Evolutionary conservation across 306 rosid species (phyloP).

Genomic region (Medicago ruthenica): DNA sequence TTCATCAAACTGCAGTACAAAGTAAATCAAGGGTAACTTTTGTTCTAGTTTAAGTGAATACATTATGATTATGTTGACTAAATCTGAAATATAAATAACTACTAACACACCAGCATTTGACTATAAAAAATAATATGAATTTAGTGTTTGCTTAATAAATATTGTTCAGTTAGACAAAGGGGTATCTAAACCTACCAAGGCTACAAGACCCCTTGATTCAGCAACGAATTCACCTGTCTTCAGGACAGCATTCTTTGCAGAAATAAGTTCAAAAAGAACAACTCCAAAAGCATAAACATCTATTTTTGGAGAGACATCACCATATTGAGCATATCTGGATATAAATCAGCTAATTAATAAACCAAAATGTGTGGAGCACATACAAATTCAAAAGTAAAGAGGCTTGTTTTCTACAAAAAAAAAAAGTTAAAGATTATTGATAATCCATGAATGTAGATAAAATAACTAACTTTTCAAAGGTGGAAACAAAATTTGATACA

Average conservation of each 20-base stretch:
- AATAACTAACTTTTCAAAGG: too few relatives aligned
- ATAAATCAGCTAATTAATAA: not conserved
- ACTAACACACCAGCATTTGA: too few relatives aligned
- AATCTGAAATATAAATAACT: too few relatives aligned
- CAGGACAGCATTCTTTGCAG: conserved; percentile 84
- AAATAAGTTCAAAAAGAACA: conserved; percentile 50
- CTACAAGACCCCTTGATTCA: conserved; percentile 81
- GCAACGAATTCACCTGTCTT: conserved; percentile 49
- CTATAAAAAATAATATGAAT: not conserved
- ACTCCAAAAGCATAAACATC: conserved; percentile 70
- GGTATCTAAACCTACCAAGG: conserved; percentile 57
- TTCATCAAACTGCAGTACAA: conserved; percentile 69
- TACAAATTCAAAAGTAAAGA: not conserved
- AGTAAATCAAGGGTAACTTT: not conserved
- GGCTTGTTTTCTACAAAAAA: not conserved
- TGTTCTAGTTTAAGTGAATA: too few relatives aligned
- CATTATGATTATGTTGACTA: too few relatives aligned
- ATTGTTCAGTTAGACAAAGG: not conserved
- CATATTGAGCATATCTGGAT: conserved; percentile 79
- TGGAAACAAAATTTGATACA: too few relatives aligned
- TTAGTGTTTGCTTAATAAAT: not conserved
- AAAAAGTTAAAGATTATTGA: too few relatives aligned
- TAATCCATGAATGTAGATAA: too few relatives aligned
- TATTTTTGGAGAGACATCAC: conserved; percentile 82
- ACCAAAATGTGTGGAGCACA: not conserved